phyloP scores from a whole-genome alignment of 495 filamentous ascomycete species.

The Penicillium bovifimosum region DNA sequence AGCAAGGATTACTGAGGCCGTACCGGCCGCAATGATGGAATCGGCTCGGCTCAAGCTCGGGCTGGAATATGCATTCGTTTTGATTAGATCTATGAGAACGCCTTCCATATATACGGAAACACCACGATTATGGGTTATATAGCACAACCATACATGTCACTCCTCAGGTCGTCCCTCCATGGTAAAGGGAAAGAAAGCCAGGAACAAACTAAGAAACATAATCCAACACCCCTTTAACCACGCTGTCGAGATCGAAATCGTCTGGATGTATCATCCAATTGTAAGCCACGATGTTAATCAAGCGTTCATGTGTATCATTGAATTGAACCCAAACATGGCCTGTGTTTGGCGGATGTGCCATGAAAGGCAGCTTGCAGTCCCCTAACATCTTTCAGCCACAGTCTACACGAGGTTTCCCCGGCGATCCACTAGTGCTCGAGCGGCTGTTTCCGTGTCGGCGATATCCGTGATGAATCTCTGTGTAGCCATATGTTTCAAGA shows the following conservation, averaged over 20 bases:
- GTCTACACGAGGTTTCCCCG: background rate
- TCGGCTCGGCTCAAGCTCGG: background rate
- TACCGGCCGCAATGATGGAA: background rate
- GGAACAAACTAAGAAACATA: background rate
- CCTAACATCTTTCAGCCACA: background rate
- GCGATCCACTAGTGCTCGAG: conserved; percentile 2
- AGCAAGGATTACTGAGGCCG: background rate
- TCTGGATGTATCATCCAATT: conserved; percentile 3
- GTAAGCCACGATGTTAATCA: conserved; percentile 1
- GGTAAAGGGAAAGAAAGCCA: too few species aligned
- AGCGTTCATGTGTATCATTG: background rate
- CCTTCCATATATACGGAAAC: too few species aligned
- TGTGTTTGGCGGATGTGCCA: background rate
- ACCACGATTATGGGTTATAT: too few species aligned
- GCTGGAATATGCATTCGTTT: too few species aligned
- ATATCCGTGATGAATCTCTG: conserved; percentile 9
- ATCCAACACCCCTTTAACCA: background rate
- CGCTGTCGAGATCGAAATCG: background rate
- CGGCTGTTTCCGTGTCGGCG: background rate
- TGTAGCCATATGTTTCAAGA: conserved; percentile 13
- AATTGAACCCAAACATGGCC: conserved; percentile 3
- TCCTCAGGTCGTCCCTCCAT: too few species aligned
- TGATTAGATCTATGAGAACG: too few species aligned
- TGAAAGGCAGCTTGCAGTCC: background rate
- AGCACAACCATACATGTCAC: too few species aligned